Conservation (phyloP, 2,329 filamentous ascomycete species). For the Colletotrichum simmondsii region DNA sequence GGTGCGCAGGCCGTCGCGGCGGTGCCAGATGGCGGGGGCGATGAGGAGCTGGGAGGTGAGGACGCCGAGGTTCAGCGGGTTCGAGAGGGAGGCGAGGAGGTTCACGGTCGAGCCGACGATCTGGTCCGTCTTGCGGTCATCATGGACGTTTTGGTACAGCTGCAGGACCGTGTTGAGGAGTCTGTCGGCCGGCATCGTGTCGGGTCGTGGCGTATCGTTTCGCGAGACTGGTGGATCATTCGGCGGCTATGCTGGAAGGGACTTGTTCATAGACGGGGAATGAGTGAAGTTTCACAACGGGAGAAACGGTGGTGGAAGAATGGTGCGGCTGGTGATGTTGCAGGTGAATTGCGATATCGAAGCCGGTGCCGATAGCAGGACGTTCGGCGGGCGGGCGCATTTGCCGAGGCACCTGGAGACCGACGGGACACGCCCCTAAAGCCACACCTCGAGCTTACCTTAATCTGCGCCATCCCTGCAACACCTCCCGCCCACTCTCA, state of each 20-base stretch:
- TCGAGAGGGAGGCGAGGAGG: conserved; percentile 76
- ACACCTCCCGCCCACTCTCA: not conserved
- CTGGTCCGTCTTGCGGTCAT: conserved; percentile 62
- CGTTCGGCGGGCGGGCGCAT: conserved; percentile 24
- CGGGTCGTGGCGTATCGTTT: not conserved
- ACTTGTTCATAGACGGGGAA: not conserved
- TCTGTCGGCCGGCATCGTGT: conserved; percentile 72
- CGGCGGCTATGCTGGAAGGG: not conserved
- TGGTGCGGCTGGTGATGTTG: not conserved
- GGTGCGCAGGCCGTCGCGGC: conserved; percentile 69
- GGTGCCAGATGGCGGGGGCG: conserved; percentile 77
- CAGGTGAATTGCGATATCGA: conserved; percentile 7
- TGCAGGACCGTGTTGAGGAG: conserved; percentile 75
- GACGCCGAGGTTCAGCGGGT: conserved; percentile 79
- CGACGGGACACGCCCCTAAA: conserved; percentile 18
- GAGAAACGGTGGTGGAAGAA: not conserved
- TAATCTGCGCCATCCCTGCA: conserved; percentile 29
- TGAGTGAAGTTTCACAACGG: not conserved
- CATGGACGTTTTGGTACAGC: conserved; percentile 64
- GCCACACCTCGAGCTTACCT: conserved; percentile 25
- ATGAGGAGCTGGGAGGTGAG: conserved; percentile 78
- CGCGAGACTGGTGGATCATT: not conserved
- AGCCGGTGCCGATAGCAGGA: conserved; percentile 21
- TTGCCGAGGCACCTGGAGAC: conserved; percentile 42
- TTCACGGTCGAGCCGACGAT: conserved; percentile 74